Evolutionary conservation across 164 flowering plant genomes (phyloP), one percentile per base, ranked within the genome.

Genomic region (Liriodendron chinense): DNA sequence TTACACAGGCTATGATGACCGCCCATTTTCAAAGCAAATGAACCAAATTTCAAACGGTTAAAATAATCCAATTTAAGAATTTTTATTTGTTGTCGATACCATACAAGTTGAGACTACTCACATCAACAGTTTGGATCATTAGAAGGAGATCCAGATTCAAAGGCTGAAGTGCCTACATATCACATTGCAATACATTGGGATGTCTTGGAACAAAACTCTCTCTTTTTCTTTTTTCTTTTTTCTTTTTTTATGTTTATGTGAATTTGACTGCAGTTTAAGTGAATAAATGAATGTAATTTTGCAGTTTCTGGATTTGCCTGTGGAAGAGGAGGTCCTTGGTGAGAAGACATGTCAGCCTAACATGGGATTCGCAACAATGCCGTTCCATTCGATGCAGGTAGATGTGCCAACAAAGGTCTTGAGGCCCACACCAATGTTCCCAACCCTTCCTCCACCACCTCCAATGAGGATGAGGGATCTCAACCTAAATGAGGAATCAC

Each of bases 341-440:
- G 77, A 76, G 22, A 69, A 62, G 68, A 22, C 69, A 12, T 13
- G 24, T 43, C 47, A 68, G 7, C 18, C 22, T 47, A 57, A 56
- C n/a, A 2, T 59, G 24, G 22, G 22, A 62, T 14, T 18, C 16
- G n/a, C 74, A 53, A 26, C 65, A 73, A 67, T 57, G 24, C 48
- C 57, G 65, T 78, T 50, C 65, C 71, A 24, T 1, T 25, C 43
- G 65, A 77, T 47, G 65, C 61, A 67, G 68, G 50, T 61, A 48
- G 50, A 23, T 23, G 22, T 53, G 13, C 12, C 43, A 7, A 13
- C 59, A 1, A 82, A 69, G 64, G n/a, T 82, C 43, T 22, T 73
- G 73, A 76, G 80, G 43, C 82, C 82, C 9, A 76, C 66, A 1
- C 82, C 84, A 1, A 12, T 77, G n/a, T 13, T 82, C 20, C 82